A percentile compares a stretch with the other conserved stretches of the same genome.
These are phyloP conservation scores for cucumber (Cucumis sativus) DNA, from an alignment of 306 rosid species.

Conservation along the genomic window DNA sequence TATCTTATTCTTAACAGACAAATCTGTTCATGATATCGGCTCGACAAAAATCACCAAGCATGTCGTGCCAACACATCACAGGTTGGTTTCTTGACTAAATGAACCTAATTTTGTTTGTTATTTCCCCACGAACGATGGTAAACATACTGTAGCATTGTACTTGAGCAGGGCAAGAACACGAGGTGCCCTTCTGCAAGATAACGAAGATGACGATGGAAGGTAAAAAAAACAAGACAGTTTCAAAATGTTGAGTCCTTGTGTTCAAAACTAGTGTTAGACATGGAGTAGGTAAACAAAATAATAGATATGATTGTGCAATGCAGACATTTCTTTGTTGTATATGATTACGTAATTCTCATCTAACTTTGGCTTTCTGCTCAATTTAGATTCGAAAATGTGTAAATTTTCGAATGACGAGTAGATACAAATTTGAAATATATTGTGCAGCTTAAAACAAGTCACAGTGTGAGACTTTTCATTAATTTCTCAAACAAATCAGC, in stretches of 20 bases:
- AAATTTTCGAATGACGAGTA: too few relatives aligned
- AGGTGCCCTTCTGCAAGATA: constrained; percentile 60
- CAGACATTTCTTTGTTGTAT: too few relatives aligned
- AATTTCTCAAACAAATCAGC: too few relatives aligned
- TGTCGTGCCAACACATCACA: constrained; percentile 43
- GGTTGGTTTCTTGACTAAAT: constrained; percentile 11
- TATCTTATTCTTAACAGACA: constrained; percentile 15
- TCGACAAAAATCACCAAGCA: constrained; percentile 38
- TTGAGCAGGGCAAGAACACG: constrained; percentile 56
- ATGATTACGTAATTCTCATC: too few relatives aligned
- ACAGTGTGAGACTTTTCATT: too few relatives aligned
- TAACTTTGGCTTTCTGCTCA: too few relatives aligned
- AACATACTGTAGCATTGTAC: background rate
- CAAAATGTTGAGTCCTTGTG: background rate
- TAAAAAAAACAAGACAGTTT: background rate
- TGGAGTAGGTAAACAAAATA: too few relatives aligned
- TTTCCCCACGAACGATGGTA: background rate
- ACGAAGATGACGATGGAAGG: constrained; percentile 18
- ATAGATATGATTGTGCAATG: background rate
- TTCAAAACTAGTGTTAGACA: background rate
- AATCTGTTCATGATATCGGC: constrained; percentile 24
- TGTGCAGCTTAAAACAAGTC: too few relatives aligned
- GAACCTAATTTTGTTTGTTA: background rate
- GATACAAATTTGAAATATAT: too few relatives aligned
- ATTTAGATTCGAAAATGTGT: too few relatives aligned